Evolutionary conservation across 2,329 filamentous ascomycete species (phyloP).

Genomic region (Coniosporium tulheliwenetii): DNA sequence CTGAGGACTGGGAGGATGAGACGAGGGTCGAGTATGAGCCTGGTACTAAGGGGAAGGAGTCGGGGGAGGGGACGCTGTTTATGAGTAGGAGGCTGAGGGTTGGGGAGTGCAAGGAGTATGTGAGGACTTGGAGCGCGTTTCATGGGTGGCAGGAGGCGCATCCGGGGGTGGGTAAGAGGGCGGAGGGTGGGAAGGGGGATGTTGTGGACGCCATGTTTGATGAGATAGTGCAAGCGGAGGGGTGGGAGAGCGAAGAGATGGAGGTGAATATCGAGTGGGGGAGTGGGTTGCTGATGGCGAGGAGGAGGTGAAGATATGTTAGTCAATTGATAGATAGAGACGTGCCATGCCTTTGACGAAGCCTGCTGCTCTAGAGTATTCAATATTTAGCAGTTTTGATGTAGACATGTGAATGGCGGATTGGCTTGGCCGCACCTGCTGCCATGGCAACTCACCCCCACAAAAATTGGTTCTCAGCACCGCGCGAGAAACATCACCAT

Average conservation of each 20-base stretch:
- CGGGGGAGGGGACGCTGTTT: constrained; percentile 29
- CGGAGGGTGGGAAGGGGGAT: constrained; percentile 42
- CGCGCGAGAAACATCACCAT: too few relatives aligned
- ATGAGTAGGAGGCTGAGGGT: constrained; percentile 39
- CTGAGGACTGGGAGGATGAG: constrained; percentile 35
- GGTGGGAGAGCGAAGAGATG: constrained; percentile 33
- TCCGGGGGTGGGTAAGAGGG: constrained; percentile 31
- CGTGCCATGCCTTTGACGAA: too few relatives aligned
- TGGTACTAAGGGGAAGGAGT: constrained; percentile 22
- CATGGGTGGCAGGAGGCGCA: constrained; percentile 43
- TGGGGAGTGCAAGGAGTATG: constrained; percentile 44
- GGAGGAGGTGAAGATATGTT: constrained; percentile 15
- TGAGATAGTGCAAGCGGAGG: constrained; percentile 32
- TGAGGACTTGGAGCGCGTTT: constrained; percentile 44
- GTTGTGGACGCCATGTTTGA: constrained; percentile 48
- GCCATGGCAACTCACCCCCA: too few relatives aligned
- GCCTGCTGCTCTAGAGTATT: too few relatives aligned
- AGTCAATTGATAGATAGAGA: too few relatives aligned
- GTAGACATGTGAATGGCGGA: too few relatives aligned
- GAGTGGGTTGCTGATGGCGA: constrained; percentile 42
- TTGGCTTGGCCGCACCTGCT: too few relatives aligned
- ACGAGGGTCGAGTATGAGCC: constrained; percentile 43
- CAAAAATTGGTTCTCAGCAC: too few relatives aligned
- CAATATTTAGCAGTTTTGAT: too few relatives aligned
- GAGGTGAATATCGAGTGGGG: constrained; percentile 47